Evolutionary conservation across 257 asterid species (phyloP).

Genomic region (Linaria vulgaris): DNA sequence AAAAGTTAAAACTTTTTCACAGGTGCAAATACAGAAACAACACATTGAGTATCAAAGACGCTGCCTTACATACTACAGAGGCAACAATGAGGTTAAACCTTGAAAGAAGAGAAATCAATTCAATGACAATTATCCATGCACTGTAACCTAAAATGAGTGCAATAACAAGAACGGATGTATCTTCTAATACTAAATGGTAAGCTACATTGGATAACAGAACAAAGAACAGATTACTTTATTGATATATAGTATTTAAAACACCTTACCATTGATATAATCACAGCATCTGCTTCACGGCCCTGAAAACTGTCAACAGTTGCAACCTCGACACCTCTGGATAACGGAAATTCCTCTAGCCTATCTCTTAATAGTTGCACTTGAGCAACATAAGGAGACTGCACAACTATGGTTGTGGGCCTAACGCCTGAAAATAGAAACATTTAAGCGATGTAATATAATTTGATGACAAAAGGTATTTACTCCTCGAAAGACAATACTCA

Average conservation of each 20-base stretch:
- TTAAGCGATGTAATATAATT: not conserved
- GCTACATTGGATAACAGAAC: too few relatives aligned
- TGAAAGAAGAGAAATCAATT: too few relatives aligned
- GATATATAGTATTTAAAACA: not conserved
- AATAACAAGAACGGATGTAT: not conserved
- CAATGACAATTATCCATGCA: too few relatives aligned
- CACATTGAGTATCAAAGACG: too few relatives aligned
- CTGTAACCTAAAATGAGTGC: too few relatives aligned
- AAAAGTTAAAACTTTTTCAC: too few relatives aligned
- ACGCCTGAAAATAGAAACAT: slow-evolving; percentile 57
- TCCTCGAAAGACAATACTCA: not conserved
- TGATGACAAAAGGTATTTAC: not conserved
- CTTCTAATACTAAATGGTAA: too few relatives aligned
- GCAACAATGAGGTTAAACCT: too few relatives aligned
- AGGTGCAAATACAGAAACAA: too few relatives aligned
- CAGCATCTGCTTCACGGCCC: slow-evolving; percentile 99
- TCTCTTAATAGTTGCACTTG: slow-evolving; percentile 95
- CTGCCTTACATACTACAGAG: too few relatives aligned
- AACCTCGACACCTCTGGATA: slow-evolving; percentile 73
- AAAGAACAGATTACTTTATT: not conserved
- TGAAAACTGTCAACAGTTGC: slow-evolving; percentile 96
- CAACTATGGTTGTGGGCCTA: slow-evolving; percentile 71
- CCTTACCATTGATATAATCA: slow-evolving; percentile 88
- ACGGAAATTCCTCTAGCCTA: slow-evolving; percentile 74
- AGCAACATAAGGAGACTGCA: slow-evolving; percentile 96